phyloP scores from a whole-genome alignment of 169 alveolate species.

The Blepharisma undulans region DNA sequence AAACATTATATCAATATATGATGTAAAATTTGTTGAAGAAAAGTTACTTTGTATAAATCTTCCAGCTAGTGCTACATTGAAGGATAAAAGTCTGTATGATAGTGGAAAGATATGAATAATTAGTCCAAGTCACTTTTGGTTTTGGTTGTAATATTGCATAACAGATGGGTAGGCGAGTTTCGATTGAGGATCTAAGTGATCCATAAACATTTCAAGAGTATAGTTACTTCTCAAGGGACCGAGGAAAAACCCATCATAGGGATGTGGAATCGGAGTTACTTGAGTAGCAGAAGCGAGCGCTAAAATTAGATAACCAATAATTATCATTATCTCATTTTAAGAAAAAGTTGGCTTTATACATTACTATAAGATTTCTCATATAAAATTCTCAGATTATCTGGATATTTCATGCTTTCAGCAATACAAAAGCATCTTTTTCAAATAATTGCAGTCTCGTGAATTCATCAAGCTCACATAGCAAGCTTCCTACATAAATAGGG shows the following conservation, averaged over 20 bases:
- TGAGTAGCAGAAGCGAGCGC: background rate
- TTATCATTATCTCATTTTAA: background rate
- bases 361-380: too few relatives aligned
- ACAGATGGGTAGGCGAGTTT: background rate
- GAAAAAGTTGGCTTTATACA: background rate
- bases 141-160: background rate
- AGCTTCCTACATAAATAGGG: too few relatives aligned
- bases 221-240: conserved; percentile 4
- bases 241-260: background rate
- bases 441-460: too few relatives aligned
- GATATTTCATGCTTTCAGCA: too few relatives aligned
- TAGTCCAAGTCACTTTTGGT: background rate
- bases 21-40: background rate
- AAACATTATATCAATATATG: background rate
- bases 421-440: too few relatives aligned
- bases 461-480: too few relatives aligned
- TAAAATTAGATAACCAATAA: background rate
- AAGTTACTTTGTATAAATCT: background rate
- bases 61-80: conserved; percentile 26
- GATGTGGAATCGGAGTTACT: conserved; percentile 23
- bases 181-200: conserved; percentile 33
- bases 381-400: too few relatives aligned
- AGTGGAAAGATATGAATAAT: conserved; percentile 42
- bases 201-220: conserved; percentile 37
- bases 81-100: conserved; percentile 23